A percentile compares a stretch with the other conserved stretches of the same genome.
Evolutionary conservation across 768 basidiomycete genomes (phyloP).

Genomic region (Myochromella boudieri): DNA sequence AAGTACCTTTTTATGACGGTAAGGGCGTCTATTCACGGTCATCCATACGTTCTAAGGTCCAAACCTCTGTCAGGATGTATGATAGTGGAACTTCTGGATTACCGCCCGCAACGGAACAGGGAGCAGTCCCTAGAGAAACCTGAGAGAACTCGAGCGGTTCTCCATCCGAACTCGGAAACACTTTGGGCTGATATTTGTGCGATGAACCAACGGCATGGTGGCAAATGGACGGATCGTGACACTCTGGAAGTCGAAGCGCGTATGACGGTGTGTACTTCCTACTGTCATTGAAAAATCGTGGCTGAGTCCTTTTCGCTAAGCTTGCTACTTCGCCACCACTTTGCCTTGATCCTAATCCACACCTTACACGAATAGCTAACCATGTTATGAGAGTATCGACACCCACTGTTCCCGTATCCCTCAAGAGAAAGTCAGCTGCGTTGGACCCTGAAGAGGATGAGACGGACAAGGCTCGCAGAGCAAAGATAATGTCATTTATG

Average conservation of each 20-base stretch:
- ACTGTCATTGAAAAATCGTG: slow-evolving; percentile 2
- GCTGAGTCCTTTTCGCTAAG: slow-evolving; percentile 33
- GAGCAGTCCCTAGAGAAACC: slow-evolving; percentile 61
- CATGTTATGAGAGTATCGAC: slow-evolving; percentile 70
- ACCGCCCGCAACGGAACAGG: slow-evolving; percentile 57
- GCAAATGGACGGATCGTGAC: slow-evolving; percentile 69
- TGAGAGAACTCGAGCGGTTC: slow-evolving; percentile 66
- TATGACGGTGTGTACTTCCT: slow-evolving; percentile 54
- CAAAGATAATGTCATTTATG: slow-evolving; percentile 81
- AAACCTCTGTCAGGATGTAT: slow-evolving; percentile 62
- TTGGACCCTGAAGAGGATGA: slow-evolving; percentile 78
- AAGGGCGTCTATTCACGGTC: slow-evolving; percentile 18
- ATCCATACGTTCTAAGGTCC: neutral
- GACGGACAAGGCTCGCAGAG: slow-evolving; percentile 66
- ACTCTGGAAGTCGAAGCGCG: slow-evolving; percentile 74
- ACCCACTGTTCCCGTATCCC: slow-evolving; percentile 67
- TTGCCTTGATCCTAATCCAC: slow-evolving; percentile 79
- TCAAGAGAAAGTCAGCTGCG: slow-evolving; percentile 74
- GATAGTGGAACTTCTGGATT: slow-evolving; percentile 82
- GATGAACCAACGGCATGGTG: slow-evolving; percentile 56
- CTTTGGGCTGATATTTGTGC: slow-evolving; percentile 78
- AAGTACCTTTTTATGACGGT: slow-evolving; percentile 86
- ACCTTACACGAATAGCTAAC: slow-evolving; percentile 75
- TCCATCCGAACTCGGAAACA: slow-evolving; percentile 77
- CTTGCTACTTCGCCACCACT: slow-evolving; percentile 73